Base-by-base conservation (phyloP, 2,329 filamentous ascomycete genomes). In the Penicillium griseofulvum region DNA sequence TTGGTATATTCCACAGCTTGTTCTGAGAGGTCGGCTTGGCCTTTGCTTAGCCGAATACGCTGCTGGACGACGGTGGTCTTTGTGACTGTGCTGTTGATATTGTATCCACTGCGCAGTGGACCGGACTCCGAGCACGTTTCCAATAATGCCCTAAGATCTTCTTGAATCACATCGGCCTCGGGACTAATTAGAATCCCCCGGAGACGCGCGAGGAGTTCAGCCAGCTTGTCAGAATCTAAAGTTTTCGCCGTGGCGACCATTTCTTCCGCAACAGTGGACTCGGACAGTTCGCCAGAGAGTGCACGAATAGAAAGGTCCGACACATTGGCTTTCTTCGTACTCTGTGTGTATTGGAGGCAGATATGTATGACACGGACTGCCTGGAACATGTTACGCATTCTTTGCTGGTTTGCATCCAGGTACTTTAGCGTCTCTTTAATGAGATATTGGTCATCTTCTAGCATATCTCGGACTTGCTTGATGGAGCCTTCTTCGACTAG, bases 31-130 rank as follows among this genome's bases (percentile, higher is more conserved):
- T 78, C 74, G 2, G 80, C 77, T 64, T 81, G 83, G 53, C 81
- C 79, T 65, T 82, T 84, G 69, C 78, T 83, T 22, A 86, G 72
- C 49, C 81, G 78, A 19, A 86, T 80, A 59, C 83, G 83, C 60
- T 85, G 81, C 17, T 83, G 80, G 3, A 85, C 78, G n/a, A 86
- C 75, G 0, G 83, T 84, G 3, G 83, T 83, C 54, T 81, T 75
- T 6, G 83, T 68, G 17, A 78, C 80, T 5, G 80, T 78, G 60
- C 80, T 79, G 39, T 87, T 86, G 11, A 87, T 81, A 63, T 87
- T 87, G 71, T 94, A 89, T 68, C 87, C 87, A 74, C 87, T 95
- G 58, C 87, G 85, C 29, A 95, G 79, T 4, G 79, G 73, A 36
- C 76, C 77, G 10, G 78, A 75, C 42, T 76, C 71, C 43, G 78